A percentile compares a stretch with the other conserved stretches of the same genome.
Evolutionary conservation across 352 stramenopile species (phyloP).

Genomic region (Pythium periplocum): DNA sequence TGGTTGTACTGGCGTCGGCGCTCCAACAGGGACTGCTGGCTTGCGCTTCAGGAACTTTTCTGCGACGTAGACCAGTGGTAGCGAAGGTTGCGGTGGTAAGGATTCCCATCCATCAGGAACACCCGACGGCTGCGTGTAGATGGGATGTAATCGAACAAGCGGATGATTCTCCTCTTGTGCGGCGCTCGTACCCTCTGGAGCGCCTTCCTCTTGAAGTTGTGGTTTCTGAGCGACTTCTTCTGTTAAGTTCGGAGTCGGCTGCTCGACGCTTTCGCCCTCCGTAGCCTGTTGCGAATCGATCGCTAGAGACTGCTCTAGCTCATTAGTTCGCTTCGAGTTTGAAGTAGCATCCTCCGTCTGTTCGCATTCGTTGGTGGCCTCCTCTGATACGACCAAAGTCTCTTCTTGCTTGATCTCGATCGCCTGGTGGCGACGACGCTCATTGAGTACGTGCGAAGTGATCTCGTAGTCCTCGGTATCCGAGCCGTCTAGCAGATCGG

Average conservation of each 20-base stretch:
- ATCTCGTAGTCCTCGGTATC: constrained; percentile 47
- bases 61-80: constrained; percentile 50
- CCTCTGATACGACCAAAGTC: too few species aligned
- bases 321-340: too few species aligned
- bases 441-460: constrained; percentile 13
- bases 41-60: constrained; percentile 55
- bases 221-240: too few species aligned
- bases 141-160: constrained; percentile 30
- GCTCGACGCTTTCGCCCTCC: neutral
- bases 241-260: too few species aligned
- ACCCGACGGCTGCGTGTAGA: constrained; percentile 35
- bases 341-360: too few species aligned
- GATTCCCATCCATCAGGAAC: constrained; percentile 31
- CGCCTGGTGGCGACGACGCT: neutral
- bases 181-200: too few species aligned
- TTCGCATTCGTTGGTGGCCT: too few species aligned
- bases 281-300: constrained; percentile 2
- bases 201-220: too few species aligned
- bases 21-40: neutral
- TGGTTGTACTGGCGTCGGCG: too few species aligned
- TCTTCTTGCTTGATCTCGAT: too few species aligned
- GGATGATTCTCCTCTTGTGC: too few species aligned
- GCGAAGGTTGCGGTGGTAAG: constrained; percentile 32
- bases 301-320: too few species aligned
- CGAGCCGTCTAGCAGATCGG: constrained; percentile 35